Evolutionary conservation across 805 yeast species (phyloP).

Genomic region (Candida koratica): DNA sequence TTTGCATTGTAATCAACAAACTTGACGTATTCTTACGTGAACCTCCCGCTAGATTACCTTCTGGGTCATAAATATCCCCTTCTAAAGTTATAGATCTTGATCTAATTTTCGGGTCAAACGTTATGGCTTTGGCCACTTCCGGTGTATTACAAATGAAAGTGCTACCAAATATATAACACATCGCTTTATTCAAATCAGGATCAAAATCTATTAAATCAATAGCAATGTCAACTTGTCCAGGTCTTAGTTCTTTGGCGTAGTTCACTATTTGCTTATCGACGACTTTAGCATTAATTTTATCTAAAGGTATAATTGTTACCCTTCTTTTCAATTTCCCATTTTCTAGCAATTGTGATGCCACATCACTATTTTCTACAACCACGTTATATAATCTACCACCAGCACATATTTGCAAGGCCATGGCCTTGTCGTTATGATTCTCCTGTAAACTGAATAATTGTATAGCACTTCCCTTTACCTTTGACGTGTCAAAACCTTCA

Average conservation of each 20-base stretch:
- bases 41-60: constrained; percentile 96
- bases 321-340: constrained; percentile 73
- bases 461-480: constrained; percentile 88
- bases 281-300: constrained; percentile 66
- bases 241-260: constrained; percentile 72
- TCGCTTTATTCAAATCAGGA: constrained; percentile 66
- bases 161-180: constrained; percentile 87
- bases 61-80: constrained; percentile 95
- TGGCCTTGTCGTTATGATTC: constrained; percentile 54
- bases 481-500: constrained; percentile 51
- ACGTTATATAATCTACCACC: constrained; percentile 88
- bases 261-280: constrained; percentile 50
- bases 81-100: constrained; percentile 83
- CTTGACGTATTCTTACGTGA: constrained; percentile 61
- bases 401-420: constrained; percentile 90
- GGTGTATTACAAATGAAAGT: constrained; percentile 88
- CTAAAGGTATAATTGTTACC: constrained; percentile 88
- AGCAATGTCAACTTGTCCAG: constrained; percentile 87
- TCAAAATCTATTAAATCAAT: constrained; percentile 74
- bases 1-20: constrained; percentile 61
- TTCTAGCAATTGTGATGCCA: constrained; percentile 80
- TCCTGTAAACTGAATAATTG: constrained; percentile 68
- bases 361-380: constrained; percentile 81
- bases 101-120: constrained; percentile 77
- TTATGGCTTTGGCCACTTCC: constrained; percentile 81